Conservation (phyloP, 176 grass and related monocot species). For the Aegilops umbellulata region DNA sequence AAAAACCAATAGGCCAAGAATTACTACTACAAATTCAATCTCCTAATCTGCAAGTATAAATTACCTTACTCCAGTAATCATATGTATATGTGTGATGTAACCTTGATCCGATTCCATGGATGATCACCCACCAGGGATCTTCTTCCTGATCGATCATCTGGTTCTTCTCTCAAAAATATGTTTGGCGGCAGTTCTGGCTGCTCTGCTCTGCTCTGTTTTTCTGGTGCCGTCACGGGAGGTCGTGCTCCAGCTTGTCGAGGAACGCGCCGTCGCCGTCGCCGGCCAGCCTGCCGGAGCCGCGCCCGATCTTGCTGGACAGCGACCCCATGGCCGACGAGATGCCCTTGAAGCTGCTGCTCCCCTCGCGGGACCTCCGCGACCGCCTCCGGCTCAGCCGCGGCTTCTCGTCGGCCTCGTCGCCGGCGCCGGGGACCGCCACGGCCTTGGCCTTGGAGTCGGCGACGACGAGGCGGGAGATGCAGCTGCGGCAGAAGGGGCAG, state of each 20-base stretch:
- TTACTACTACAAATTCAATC: background rate
- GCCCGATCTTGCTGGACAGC: constrained; percentile 44
- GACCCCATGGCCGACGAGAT: constrained; percentile 48
- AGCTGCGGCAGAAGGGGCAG: constrained; percentile 92
- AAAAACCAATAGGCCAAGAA: background rate
- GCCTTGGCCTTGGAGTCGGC: constrained; percentile 25
- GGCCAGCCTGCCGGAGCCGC: constrained; percentile 18
- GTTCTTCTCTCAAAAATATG: background rate
- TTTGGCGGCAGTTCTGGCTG: constrained; percentile 13
- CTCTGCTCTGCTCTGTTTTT: background rate
- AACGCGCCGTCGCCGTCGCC: background rate
- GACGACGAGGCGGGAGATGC: constrained; percentile 70
- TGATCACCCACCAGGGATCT: background rate
- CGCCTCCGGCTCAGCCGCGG: constrained; percentile 34
- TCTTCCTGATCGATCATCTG: background rate
- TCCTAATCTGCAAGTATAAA: background rate
- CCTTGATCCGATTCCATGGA: background rate
- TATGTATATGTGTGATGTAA: background rate
- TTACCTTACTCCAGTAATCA: background rate
- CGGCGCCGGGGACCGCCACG: background rate
- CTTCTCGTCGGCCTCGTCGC: constrained; percentile 35
- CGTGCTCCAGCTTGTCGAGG: background rate
- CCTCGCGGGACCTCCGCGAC: constrained; percentile 49
- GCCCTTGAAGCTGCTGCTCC: constrained; percentile 73
- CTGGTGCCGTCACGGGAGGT: background rate